phyloP scores from a whole-genome alignment of 108 stramenopile species.

The Licmophora abbreviata region DNA sequence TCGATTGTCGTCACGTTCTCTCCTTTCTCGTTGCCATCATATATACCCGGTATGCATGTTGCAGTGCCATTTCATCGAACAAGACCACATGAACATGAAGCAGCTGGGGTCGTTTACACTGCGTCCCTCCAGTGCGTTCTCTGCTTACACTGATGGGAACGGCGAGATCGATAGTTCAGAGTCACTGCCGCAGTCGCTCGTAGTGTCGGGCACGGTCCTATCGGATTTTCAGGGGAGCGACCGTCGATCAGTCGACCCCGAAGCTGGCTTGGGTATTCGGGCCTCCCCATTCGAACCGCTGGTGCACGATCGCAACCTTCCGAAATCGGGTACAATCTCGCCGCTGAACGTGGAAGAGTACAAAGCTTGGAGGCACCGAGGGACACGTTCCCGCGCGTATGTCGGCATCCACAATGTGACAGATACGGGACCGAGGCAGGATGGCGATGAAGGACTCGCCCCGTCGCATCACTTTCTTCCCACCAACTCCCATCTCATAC shows the following conservation, averaged over 20 bases:
- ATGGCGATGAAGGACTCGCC: no score
- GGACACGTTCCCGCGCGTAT: no score
- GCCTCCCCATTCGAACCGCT: not conserved
- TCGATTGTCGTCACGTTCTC: no score
- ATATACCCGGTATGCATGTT: no score
- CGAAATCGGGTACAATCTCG: constrained; percentile 1
- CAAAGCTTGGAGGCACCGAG: not conserved
- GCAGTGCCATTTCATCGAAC: no score
- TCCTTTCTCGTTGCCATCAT: no score
- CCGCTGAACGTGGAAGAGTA: not conserved
- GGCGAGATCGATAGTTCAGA: not conserved
- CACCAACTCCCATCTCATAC: no score
- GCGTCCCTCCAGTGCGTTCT: not conserved
- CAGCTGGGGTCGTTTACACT: not conserved
- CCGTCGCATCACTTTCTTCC: no score
- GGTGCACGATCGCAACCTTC: not conserved
- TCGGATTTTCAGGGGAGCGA: not conserved
- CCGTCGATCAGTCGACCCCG: not conserved
- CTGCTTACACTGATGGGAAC: not conserved
- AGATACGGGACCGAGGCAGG: not conserved
- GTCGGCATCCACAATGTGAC: no score
- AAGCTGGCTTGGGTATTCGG: not conserved
- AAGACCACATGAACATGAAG: no score
- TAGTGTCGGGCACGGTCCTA: not conserved
- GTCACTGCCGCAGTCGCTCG: not conserved